Percentiles rank a stretch among this genome's conserved stretches.
Evolutionary conservation across 164 flowering plant species (phyloP).

Genomic region (Sedum album): DNA sequence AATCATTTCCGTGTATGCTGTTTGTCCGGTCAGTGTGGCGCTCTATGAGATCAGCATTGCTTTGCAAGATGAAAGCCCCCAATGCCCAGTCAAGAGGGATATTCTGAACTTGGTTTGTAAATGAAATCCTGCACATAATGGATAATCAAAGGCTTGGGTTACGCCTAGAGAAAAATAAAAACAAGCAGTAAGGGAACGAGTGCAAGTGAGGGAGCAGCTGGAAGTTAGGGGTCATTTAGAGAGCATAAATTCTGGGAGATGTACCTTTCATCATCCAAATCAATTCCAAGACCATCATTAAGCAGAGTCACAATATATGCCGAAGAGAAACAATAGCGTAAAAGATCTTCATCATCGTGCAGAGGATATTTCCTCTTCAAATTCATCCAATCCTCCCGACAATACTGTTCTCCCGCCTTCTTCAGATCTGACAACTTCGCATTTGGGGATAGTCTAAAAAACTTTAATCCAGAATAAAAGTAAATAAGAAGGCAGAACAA

Average conservation of each 20-base stretch:
- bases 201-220: background rate
- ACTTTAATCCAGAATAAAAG: slow-evolving; percentile 35
- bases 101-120: slow-evolving; percentile 56
- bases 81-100: slow-evolving; percentile 93
- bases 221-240: background rate
- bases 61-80: slow-evolving; percentile 86
- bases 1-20: slow-evolving; percentile 26
- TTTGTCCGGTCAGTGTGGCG: slow-evolving; percentile 28
- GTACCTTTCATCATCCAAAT: slow-evolving; percentile 72
- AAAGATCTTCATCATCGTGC: slow-evolving; percentile 57
- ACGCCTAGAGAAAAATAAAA: background rate
- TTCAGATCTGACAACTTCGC: slow-evolving; percentile 56
- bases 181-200: background rate
- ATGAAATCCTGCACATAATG: slow-evolving; percentile 44
- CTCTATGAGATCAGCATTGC: slow-evolving; percentile 17
- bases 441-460: slow-evolving; percentile 54
- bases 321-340: slow-evolving; percentile 83
- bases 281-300: slow-evolving; percentile 82
- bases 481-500: background rate
- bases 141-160: background rate
- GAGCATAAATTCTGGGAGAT: background rate
- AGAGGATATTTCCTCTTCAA: slow-evolving; percentile 39
- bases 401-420: slow-evolving; percentile 69
- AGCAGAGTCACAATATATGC: slow-evolving; percentile 91
- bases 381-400: slow-evolving; percentile 70